phyloP scores from a whole-genome alignment of 257 asterid species.

The Datura wrightii region DNA sequence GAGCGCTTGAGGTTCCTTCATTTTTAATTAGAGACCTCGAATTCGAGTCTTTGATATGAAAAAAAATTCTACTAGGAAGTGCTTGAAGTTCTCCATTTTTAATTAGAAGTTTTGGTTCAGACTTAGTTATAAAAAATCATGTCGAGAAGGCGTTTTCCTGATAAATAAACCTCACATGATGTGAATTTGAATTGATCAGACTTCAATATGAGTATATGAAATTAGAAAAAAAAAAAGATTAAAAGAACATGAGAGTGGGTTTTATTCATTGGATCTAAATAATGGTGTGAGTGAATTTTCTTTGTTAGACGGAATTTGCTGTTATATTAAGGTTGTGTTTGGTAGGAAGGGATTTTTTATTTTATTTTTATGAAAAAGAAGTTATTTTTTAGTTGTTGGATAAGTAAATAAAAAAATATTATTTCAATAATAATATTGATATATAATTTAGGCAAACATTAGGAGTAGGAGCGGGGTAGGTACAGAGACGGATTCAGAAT shows the following conservation, averaged over 20 bases:
- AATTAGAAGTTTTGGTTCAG: too few species aligned
- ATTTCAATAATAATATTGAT: neutral
- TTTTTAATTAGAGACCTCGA: too few species aligned
- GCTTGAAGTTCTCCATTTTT: too few species aligned
- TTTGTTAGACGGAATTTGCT: neutral
- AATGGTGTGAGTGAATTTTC: neutral
- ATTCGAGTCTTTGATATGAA: too few species aligned
- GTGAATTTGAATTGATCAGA: fast-evolving
- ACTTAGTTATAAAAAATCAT: too few species aligned
- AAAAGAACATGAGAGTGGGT: neutral
- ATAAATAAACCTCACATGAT: fast-evolving
- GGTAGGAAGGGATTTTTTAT: neutral
- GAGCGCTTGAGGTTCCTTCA: too few species aligned
- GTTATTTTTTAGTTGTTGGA: neutral
- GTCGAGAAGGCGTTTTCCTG: neutral
- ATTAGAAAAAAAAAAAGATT: fast-evolving
- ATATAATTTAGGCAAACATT: neutral
- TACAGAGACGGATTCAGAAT: neutral
- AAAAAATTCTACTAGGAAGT: too few species aligned
- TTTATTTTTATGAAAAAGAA: neutral
- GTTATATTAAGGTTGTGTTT: neutral
- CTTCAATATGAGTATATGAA: neutral
- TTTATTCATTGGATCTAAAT: neutral
- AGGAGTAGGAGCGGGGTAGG: neutral
- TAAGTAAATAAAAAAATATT: neutral